Evolutionary conservation across 2,329 filamentous ascomycete species (phyloP), one percentile per base, ranked within the genome.

Genomic region (Pseudocercospora cruenta): DNA sequence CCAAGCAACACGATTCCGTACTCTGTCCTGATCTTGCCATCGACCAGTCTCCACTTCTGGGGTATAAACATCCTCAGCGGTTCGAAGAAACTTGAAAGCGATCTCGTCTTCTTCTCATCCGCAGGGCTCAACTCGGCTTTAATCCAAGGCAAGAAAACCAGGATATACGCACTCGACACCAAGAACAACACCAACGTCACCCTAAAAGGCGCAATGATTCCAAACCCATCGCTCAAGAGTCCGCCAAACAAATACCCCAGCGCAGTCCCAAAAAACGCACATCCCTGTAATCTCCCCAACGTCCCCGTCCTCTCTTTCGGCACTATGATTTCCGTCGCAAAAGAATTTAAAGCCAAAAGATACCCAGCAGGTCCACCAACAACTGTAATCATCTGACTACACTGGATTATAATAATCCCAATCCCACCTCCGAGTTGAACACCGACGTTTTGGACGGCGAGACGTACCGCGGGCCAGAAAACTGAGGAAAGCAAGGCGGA

Each of bases 311-410:
- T 81, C 62, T 86, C 80, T 21, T 83, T 79, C 0, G 88, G 84
- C 45, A 85, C 81, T 0, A 90, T 86, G 2, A 90, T 80, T 73
- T 91, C 89, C 1, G 88, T 85, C 0, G 89, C 87, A 53, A 90
- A 87, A 12, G 89, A 88, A 70, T 92, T 92, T 22, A 91, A 80
- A 0, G 89, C 85, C 3, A 92, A 82, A 8, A 91, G 84, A 72
- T 91, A 92, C 0, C 90, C 90, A 0, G 86, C 85, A 0, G 90
- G 90, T 0, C 90, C 90, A 0, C 90, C 90, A 2, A 92, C 69
- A 16, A 91, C 81, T 0, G 88, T 91, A 62, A 92, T 88, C 16
- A 89, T 78, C 78, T 92, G 90, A 0, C 86, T 89, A 26, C 79
- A 78, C 76, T 92, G 90, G 31, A 92, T 86, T 28, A 91, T 88